These are phyloP conservation scores for Coix lacrymajobi DNA, from an alignment of 176 grass and related monocot genomes.

Conservation along the genomic window DNA sequence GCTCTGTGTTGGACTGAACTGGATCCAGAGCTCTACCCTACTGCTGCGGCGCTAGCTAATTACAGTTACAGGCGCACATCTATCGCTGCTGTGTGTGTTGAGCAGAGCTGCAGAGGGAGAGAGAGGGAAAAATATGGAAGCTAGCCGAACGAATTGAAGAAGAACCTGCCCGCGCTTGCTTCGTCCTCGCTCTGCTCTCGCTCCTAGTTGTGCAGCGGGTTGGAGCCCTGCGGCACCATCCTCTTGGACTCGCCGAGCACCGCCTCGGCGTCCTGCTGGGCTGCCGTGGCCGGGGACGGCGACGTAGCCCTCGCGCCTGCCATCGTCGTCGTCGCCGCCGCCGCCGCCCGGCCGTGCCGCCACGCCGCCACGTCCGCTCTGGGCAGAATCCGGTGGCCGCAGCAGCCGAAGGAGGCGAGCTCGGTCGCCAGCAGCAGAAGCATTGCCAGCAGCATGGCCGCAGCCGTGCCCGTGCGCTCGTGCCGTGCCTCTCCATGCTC, in stretches of 20 bases:
- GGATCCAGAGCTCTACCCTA: neutral
- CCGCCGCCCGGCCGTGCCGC: neutral
- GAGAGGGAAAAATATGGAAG: neutral
- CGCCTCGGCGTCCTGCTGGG: conserved; percentile 5
- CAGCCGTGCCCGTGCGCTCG: neutral
- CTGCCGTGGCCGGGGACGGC: neutral
- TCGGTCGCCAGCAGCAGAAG: conserved; percentile 39
- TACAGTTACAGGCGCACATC: conserved; percentile 34
- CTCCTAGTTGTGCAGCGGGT: conserved; percentile 91
- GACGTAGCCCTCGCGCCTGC: neutral
- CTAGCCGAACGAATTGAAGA: neutral
- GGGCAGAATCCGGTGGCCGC: conserved; percentile 32
- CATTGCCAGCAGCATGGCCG: conserved; percentile 37
- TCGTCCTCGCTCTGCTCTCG: no score
- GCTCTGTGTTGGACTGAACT: neutral
- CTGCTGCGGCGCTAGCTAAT: conserved; percentile 24
- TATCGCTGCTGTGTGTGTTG: neutral
- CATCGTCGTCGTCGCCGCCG: neutral
- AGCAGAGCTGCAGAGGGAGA: neutral
- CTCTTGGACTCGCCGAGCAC: conserved; percentile 60
- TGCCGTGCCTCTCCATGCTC: conserved; percentile 27
- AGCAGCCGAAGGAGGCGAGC: conserved; percentile 42
- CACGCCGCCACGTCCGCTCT: conserved; percentile 26
- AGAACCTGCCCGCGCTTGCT: conserved; percentile 15
- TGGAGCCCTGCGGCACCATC: conserved; percentile 79